Percentiles rank a stretch among this genome's conserved stretches.
Conservation (phyloP, 345 rosid species). For the Lumnitzera littorea region DNA sequence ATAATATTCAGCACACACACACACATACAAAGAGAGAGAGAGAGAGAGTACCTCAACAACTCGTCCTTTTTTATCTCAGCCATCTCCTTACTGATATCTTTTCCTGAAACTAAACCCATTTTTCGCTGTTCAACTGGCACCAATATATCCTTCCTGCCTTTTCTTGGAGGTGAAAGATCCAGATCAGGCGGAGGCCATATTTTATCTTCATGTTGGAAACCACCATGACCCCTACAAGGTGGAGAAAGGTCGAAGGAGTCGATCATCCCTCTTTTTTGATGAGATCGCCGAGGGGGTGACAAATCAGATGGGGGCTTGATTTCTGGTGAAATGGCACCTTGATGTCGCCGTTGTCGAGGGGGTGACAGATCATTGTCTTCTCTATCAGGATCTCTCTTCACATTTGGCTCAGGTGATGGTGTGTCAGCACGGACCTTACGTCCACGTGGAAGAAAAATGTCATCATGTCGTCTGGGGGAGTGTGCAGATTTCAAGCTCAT, state of each 20-base stretch:
- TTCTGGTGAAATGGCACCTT: neutral
- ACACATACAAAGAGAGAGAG: neutral
- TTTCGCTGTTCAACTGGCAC: conserved; percentile 25
- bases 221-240: conserved; percentile 4
- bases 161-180: conserved; percentile 60
- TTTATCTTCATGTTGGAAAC: conserved; percentile 5
- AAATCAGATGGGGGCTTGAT: conserved; percentile 6
- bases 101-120: conserved; percentile 69
- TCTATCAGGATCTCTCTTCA: conserved; percentile 14
- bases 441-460: conserved; percentile 59
- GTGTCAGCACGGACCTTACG: conserved; percentile 40
- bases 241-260: conserved; percentile 7
- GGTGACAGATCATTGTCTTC: conserved; percentile 37
- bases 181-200: conserved; percentile 19
- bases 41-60: conserved; percentile 35
- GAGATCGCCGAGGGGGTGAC: conserved; percentile 18
- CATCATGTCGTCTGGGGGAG: conserved; percentile 17
- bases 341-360: conserved; percentile 14
- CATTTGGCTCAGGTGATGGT: conserved; percentile 42
- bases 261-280: neutral
- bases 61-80: conserved; percentile 55
- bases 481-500: conserved; percentile 1
- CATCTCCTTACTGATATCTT: conserved; percentile 50
- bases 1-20: no score
- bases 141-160: conserved; percentile 29